phyloP scores from a whole-genome alignment of 352 stramenopile genomes.

The Pythium graminicola region DNA sequence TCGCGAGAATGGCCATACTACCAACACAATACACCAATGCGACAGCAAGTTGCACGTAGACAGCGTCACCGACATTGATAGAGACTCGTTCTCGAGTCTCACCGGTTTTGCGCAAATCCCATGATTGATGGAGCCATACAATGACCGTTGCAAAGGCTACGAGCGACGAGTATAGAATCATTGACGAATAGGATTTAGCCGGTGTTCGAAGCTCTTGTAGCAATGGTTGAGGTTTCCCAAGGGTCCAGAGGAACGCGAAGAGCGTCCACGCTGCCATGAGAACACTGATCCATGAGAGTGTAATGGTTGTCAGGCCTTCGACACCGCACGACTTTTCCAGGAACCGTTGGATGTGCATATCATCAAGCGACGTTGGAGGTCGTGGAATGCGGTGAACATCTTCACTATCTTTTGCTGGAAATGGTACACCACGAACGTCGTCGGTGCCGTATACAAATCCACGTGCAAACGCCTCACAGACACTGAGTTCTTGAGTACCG shows the following conservation, averaged over 20 bases:
- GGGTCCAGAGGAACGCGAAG: constrained; percentile 11
- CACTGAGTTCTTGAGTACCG: constrained; percentile 13
- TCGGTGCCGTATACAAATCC: constrained; percentile 26
- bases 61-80: constrained; percentile 15
- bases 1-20: constrained; percentile 12
- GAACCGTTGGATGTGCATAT: constrained; percentile 20
- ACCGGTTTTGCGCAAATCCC: constrained; percentile 12
- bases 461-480: constrained; percentile 17
- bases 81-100: constrained; percentile 13
- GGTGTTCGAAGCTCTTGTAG: neutral
- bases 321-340: constrained; percentile 22
- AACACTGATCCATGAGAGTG: constrained; percentile 8
- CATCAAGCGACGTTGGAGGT: constrained; percentile 20
- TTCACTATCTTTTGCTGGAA: constrained; percentile 5
- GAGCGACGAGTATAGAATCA: constrained; percentile 12
- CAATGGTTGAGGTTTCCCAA: constrained; percentile 2
- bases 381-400: constrained; percentile 22
- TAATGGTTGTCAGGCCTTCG: constrained; percentile 12
- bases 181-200: constrained; percentile 7
- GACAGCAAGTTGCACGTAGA: constrained; percentile 18
- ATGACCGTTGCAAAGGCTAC: constrained; percentile 7
- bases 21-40: constrained; percentile 13
- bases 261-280: constrained; percentile 7
- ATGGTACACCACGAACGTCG: constrained; percentile 20
- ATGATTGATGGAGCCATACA: constrained; percentile 22